Conservation (phyloP, 768 basidiomycete species). For the Naganishia friedmannii region DNA sequence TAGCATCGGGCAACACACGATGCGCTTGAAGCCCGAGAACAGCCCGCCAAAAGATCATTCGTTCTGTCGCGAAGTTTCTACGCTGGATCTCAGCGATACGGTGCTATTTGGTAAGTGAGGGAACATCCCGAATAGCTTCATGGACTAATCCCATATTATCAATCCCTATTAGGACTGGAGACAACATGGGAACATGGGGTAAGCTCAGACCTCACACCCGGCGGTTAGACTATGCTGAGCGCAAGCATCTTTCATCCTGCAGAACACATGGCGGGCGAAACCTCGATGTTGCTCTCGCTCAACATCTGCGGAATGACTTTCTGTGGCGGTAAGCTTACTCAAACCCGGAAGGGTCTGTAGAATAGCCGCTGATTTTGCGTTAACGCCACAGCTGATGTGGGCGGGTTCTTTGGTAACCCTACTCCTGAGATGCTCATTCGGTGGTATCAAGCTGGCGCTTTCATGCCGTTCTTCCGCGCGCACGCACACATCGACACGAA, state of each 20-base stretch:
- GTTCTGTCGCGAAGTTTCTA: slow-evolving; percentile 93
- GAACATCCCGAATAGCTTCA: background rate
- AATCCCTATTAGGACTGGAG: slow-evolving; percentile 63
- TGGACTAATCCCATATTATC: background rate
- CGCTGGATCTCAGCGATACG: slow-evolving; percentile 90
- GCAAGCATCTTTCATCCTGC: background rate
- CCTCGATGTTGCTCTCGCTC: slow-evolving; percentile 88
- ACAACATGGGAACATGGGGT: slow-evolving; percentile 90
- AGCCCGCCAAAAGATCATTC: slow-evolving; percentile 79
- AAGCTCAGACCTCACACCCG: background rate
- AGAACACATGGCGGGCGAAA: slow-evolving; percentile 88
- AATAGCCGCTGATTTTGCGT: slow-evolving; percentile 8
- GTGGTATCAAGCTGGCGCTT: slow-evolving; percentile 94
- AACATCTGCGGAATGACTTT: slow-evolving; percentile 88
- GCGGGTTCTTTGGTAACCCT: slow-evolving; percentile 98
- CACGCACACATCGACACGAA: slow-evolving; percentile 98
- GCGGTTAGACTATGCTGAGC: background rate
- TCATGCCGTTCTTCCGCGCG: slow-evolving; percentile 96
- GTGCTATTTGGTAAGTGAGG: slow-evolving; percentile 75
- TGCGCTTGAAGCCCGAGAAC: slow-evolving; percentile 71
- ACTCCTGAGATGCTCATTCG: slow-evolving; percentile 88
- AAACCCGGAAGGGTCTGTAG: background rate
- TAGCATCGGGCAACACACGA: slow-evolving; percentile 81
- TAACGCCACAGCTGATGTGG: slow-evolving; percentile 74
- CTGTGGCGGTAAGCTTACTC: slow-evolving; percentile 68